These are phyloP conservation scores for Solanum aculeatissimum DNA, from an alignment of 305 asterid genomes.

Conservation along the genomic window DNA sequence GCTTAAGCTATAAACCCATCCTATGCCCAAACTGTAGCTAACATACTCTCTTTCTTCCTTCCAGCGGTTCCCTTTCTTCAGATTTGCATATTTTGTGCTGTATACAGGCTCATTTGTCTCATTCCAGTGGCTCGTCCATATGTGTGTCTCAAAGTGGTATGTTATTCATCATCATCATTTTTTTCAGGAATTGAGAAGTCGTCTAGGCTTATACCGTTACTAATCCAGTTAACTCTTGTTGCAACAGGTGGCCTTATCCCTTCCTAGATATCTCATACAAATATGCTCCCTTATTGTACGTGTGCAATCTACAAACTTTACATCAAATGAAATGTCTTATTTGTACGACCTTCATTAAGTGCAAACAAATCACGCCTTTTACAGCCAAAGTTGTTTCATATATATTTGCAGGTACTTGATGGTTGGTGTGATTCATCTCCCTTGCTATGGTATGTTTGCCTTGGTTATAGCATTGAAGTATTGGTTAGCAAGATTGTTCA, in stretches of 20 bases:
- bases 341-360: not conserved
- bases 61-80: constrained; percentile 85
- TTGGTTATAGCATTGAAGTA: constrained; percentile 23
- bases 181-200: not conserved
- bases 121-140: constrained; percentile 85
- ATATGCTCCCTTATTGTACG: constrained; percentile 68
- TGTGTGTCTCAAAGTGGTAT: constrained; percentile 47
- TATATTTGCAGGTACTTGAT: constrained; percentile 34
- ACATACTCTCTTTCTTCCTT: constrained; percentile 2
- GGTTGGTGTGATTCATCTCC: constrained; percentile 55
- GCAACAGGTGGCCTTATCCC: constrained; percentile 83
- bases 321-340: not conserved
- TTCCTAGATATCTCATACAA: constrained; percentile 70
- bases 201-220: not conserved
- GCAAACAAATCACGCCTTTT: not conserved
- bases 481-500: constrained; percentile 20
- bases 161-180: not conserved
- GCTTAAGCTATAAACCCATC: not conserved
- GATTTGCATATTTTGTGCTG: constrained; percentile 63
- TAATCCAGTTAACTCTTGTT: not conserved
- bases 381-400: not conserved
- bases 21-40: not conserved
- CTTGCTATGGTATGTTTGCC: constrained; percentile 38
- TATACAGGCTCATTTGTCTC: constrained; percentile 59
- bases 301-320: not conserved